Conservation (phyloP, 2,329 filamentous ascomycete genomes). For the Aspergillus novoparasiticus region DNA sequence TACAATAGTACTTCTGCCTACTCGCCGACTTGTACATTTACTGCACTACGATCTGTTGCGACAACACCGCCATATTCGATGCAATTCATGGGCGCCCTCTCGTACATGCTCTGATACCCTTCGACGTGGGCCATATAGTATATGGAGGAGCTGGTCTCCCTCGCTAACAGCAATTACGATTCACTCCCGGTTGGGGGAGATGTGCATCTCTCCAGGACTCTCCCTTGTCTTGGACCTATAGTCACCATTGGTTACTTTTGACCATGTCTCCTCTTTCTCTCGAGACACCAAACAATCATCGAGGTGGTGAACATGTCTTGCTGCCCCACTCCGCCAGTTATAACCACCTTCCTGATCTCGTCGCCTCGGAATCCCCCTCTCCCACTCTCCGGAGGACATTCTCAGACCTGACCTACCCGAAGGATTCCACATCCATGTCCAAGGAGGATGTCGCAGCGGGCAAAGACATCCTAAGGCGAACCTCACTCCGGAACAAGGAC, state of each 20-base stretch:
- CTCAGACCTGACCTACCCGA: conserved; percentile 50
- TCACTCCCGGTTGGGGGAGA: conserved; percentile 28
- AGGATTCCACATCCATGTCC: conserved; percentile 39
- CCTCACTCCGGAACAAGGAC: conserved; percentile 42
- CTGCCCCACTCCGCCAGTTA: conserved; percentile 62
- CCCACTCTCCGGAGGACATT: conserved; percentile 52
- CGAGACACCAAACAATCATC: conserved; percentile 25
- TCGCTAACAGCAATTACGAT: conserved; percentile 25
- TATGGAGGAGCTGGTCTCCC: conserved; percentile 48
- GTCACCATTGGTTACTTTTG: conserved; percentile 19
- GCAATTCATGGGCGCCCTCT: conserved; percentile 5
- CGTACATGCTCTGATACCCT: conserved; percentile 19
- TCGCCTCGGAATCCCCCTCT: conserved; percentile 32
- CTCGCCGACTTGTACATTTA: conserved; percentile 9
- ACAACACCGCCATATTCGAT: conserved; percentile 13
- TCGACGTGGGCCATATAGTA: conserved; percentile 21
- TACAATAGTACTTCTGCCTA: conserved; percentile 8
- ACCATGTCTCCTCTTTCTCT: conserved; percentile 38
- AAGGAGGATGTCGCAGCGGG: conserved; percentile 43
- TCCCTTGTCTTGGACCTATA: conserved; percentile 24
- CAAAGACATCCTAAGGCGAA: conserved; percentile 45
- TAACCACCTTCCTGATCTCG: conserved; percentile 53
- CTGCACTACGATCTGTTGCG: not conserved
- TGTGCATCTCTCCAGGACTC: conserved; percentile 29
- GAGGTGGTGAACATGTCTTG: conserved; percentile 29